Evolutionary conservation across 2,329 filamentous ascomycete genomes (phyloP).

Genomic region (Venturia nashicola): DNA sequence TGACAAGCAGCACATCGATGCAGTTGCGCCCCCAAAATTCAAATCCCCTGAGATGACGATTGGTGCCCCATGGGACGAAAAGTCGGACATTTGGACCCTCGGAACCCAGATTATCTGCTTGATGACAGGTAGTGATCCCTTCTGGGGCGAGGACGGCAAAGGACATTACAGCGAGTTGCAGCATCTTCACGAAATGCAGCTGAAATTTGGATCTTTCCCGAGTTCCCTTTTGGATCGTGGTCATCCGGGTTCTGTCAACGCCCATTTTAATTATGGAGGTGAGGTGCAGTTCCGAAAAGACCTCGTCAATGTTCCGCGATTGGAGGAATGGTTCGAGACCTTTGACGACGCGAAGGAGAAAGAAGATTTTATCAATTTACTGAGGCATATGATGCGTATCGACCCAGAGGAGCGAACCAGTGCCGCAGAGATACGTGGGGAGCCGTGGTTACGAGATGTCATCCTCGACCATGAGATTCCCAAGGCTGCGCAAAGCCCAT

Average conservation of each 20-base stretch:
- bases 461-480: background rate
- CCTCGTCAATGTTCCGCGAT: background rate
- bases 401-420: background rate
- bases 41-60: background rate
- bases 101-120: background rate
- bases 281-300: no score
- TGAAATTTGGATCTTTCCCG: background rate
- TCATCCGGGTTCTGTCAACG: no score
- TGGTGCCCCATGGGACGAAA: background rate
- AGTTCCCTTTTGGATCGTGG: no score
- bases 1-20: background rate
- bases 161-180: background rate
- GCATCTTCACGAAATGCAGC: no score
- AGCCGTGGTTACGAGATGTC: constrained; percentile 1
- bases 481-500: no score
- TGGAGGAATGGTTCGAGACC: background rate
- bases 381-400: background rate
- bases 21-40: background rate
- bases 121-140: background rate
- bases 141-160: background rate
- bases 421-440: background rate
- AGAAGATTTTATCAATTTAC: background rate
- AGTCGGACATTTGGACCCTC: background rate
- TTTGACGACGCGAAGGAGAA: background rate
- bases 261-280: no score